These are phyloP conservation scores for Peniophora sp. DNA, from an alignment of 1,284 basidiomycete species.

Conservation along the genomic window DNA sequence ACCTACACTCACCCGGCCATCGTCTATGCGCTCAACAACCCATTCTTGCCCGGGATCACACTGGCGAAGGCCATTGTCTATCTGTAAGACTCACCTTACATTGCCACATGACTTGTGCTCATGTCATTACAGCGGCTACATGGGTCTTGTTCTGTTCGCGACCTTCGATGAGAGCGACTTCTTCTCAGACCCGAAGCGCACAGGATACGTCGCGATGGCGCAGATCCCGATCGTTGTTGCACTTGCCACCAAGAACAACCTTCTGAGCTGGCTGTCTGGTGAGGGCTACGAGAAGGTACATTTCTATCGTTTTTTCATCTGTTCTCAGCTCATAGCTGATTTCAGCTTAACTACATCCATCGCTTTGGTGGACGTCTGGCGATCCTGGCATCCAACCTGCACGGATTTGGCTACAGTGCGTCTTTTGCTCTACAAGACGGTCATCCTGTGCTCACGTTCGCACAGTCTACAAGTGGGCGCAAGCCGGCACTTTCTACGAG, in stretches of 20 bases:
- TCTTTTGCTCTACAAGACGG: background rate
- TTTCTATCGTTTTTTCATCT: constrained; percentile 5
- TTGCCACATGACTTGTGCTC: background rate
- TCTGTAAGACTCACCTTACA: background rate
- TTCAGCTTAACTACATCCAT: constrained; percentile 71
- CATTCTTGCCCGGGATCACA: background rate
- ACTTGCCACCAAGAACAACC: constrained; percentile 69
- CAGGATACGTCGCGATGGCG: constrained; percentile 59
- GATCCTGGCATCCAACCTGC: constrained; percentile 58
- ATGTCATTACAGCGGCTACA: background rate
- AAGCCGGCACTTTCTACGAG: constrained; percentile 31
- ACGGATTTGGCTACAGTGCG: constrained; percentile 54
- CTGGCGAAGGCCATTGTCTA: background rate
- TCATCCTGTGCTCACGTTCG: background rate
- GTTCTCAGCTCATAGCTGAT: background rate
- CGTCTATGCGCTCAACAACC: background rate
- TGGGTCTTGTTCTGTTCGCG: constrained; percentile 38
- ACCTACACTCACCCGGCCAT: background rate
- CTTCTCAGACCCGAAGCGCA: constrained; percentile 40
- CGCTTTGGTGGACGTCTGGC: constrained; percentile 61
- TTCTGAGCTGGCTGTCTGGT: constrained; percentile 55
- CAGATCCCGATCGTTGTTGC: constrained; percentile 68
- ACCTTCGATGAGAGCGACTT: constrained; percentile 44
- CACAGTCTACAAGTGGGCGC: constrained; percentile 54
- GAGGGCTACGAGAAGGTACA: constrained; percentile 68